phyloP scores from a whole-genome alignment of 140 eudicot genomes.

The Artemisia princeps region DNA sequence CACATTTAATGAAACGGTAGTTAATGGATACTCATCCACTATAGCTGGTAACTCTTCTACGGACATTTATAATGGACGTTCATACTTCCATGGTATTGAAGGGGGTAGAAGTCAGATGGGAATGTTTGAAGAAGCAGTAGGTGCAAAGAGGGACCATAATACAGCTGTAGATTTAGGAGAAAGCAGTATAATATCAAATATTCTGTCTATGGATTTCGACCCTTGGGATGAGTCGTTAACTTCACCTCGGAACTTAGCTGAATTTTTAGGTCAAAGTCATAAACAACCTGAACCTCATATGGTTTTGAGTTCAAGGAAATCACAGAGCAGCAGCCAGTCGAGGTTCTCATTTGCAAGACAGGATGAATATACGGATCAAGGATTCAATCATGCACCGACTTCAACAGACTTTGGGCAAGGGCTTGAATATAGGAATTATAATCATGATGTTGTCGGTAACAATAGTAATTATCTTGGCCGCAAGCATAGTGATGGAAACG shows the following conservation, averaged over 20 bases:
- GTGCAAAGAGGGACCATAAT: constrained; percentile 8
- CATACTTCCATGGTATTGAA: constrained; percentile 15
- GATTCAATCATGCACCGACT: constrained; percentile 31
- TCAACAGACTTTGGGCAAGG: constrained; percentile 23
- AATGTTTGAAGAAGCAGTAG: constrained; percentile 17
- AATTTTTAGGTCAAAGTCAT: constrained; percentile 48
- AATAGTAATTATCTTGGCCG: constrained; percentile 29
- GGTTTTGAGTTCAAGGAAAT: constrained; percentile 41
- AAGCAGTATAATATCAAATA: constrained; percentile 58
- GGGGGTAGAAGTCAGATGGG: constrained; percentile 13
- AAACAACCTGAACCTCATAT: constrained; percentile 34
- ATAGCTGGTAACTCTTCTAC: constrained; percentile 21
- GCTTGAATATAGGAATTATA: constrained; percentile 19
- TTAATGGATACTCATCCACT: constrained; percentile 1
- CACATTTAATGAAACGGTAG: constrained; percentile 22
- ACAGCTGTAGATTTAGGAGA: constrained; percentile 41
- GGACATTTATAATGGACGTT: constrained; percentile 14
- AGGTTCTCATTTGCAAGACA: constrained; percentile 74
- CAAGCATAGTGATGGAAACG: constrained; percentile 26
- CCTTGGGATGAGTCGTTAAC: constrained; percentile 64
- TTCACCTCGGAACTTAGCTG: constrained; percentile 51
- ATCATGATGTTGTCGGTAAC: constrained; percentile 20
- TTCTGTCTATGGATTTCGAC: constrained; percentile 51
- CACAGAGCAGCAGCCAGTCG: constrained; percentile 52
- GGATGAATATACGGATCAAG: constrained; percentile 39